Evolutionary conservation across 306 rosid species (phyloP).

Genomic region (Castanea crenata): DNA sequence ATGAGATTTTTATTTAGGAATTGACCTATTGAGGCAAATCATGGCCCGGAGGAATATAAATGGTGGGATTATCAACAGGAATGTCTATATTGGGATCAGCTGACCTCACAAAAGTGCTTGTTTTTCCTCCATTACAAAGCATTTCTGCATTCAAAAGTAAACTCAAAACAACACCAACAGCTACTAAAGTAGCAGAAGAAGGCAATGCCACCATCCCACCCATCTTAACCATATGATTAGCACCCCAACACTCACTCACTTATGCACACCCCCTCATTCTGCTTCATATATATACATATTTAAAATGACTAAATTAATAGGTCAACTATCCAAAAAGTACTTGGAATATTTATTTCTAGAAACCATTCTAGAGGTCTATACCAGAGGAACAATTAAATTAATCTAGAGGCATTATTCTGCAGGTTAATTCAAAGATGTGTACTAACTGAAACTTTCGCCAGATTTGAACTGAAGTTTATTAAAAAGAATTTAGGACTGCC

Average conservation of each 20-base stretch:
- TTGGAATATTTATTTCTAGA: background rate
- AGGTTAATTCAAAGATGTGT: too few relatives aligned
- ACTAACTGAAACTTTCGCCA: too few relatives aligned
- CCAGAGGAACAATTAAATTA: too few relatives aligned
- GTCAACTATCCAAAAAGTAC: background rate
- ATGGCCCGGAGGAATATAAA: constrained; percentile 51
- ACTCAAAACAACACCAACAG: background rate
- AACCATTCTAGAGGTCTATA: too few relatives aligned
- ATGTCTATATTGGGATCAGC: constrained; percentile 48
- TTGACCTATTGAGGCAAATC: constrained; percentile 48
- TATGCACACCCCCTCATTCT: background rate
- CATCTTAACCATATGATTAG: background rate
- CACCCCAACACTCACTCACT: too few relatives aligned
- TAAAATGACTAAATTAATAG: too few relatives aligned
- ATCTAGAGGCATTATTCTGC: too few relatives aligned
- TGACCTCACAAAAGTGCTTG: constrained; percentile 44
- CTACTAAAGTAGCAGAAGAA: constrained; percentile 15
- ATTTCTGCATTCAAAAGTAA: constrained; percentile 22
- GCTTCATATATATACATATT: too few relatives aligned
- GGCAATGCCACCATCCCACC: constrained; percentile 4
- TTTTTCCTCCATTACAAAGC: constrained; percentile 37
- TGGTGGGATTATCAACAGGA: constrained; percentile 63
- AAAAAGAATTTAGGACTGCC: too few relatives aligned
- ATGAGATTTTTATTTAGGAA: too few relatives aligned
- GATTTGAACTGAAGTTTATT: too few relatives aligned